phyloP scores from a whole-genome alignment of 129 eudicot genomes.

The Pittosporum tobira region DNA sequence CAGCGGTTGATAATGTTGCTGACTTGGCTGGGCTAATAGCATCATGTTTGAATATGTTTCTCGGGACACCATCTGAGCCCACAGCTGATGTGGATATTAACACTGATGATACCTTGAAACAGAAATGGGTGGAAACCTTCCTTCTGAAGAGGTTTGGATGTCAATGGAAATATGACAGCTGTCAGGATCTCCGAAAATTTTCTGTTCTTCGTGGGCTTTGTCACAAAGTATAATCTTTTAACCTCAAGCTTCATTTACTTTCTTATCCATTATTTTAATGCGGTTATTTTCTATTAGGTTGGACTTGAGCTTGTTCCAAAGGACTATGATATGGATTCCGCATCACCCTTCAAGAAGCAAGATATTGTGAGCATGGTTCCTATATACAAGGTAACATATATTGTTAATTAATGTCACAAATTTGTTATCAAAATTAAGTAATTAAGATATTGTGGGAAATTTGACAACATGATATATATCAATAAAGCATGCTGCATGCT shows the following conservation, averaged over 20 bases:
- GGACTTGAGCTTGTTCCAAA: constrained; percentile 95
- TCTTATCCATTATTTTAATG: constrained; percentile 8
- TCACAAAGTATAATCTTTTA: constrained; percentile 56
- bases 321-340: constrained; percentile 86
- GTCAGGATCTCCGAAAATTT: constrained; percentile 65
- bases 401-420: constrained; percentile 9
- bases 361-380: constrained; percentile 92
- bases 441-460: neutral
- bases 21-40: constrained; percentile 68
- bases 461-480: constrained; percentile 15
- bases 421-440: neutral
- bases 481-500: constrained; percentile 88
- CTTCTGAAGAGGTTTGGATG: constrained; percentile 69
- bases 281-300: constrained; percentile 38
- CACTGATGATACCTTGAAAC: constrained; percentile 53
- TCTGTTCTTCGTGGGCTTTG: constrained; percentile 95
- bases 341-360: constrained; percentile 65
- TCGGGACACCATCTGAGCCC: constrained; percentile 50
- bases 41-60: constrained; percentile 67
- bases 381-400: constrained; percentile 64
- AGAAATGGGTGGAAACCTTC: constrained; percentile 80
- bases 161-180: constrained; percentile 62
- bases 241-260: neutral
- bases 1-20: constrained; percentile 64
- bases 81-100: constrained; percentile 22